Base-by-base conservation (phyloP, 2,329 filamentous ascomycete genomes). In the Colletotrichum endophyticum region DNA sequence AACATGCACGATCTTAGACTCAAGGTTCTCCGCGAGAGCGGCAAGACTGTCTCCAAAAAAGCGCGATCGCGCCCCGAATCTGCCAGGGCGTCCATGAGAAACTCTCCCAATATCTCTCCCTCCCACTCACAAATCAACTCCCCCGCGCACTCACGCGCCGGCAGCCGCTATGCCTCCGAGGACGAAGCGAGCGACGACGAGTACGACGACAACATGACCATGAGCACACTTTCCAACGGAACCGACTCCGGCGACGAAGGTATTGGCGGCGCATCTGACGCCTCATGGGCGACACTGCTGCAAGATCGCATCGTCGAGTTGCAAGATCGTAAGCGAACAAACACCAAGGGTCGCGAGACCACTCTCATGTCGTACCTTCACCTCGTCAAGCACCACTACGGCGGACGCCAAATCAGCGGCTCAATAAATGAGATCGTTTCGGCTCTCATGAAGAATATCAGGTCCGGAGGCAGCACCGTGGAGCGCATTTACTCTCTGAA, bases 301-400 rank as follows among this genome's bases (percentile, higher is more conserved):
- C 87, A 89, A 32, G 90, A 93, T 77, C 91, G 93, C 74, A 92
- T 98, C 78, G 89, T 93, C 64, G 92, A 94, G 79, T 91, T 98
- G 32, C 88, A 94, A 71, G 89, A 91, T 77, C 93, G 95, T 80
- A 98, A 98, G 88, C 92, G 94, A 79, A 95, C 93, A 84, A 95
- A 93, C 79, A 91, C 90, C 28, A 91, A 94, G 78, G 92, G 92
- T 27, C 92, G 95, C 69, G 94, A 95, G 80, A 88, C 91, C 56
- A 90, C 89, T 34, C 86, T 96, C 66, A 87, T 86, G 61, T 88
- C 88, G 2, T 95, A 93, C 82, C 89, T 90, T 56, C 90, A 93
- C 68, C 88, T 95, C 25, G 84, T 96, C 68, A 94, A 93, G 77
- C 89, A 91, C 62, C 92, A 94, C 80, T 95, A 91, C 82, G 91